Evolutionary conservation across 2,329 filamentous ascomycete species (phyloP).

Genomic region (Apiospora pterosperma): DNA sequence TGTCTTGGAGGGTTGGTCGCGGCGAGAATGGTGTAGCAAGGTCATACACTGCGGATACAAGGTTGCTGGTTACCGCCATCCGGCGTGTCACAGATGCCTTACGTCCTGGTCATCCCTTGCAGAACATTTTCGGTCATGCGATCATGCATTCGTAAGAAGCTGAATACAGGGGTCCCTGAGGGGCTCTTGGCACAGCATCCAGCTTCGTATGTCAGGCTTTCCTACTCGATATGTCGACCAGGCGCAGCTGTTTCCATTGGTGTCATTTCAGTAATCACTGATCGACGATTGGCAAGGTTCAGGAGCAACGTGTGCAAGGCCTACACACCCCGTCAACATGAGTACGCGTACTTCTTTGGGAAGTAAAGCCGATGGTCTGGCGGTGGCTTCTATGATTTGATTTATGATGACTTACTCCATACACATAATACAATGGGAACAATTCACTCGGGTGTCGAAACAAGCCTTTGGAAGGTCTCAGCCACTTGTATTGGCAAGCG

Average conservation of each 20-base stretch:
- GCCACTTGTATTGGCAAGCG: conserved; percentile 6
- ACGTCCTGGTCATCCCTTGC: background rate
- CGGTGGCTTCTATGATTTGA: background rate
- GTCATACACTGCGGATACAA: background rate
- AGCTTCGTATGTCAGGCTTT: background rate
- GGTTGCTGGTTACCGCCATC: background rate
- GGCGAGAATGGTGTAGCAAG: background rate
- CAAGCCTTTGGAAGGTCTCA: conserved; percentile 5
- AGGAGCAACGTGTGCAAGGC: background rate
- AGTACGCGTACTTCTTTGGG: background rate
- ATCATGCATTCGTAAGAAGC: background rate
- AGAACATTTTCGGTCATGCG: background rate
- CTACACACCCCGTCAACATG: background rate
- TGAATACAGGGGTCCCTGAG: background rate
- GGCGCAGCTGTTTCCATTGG: background rate
- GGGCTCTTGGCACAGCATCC: background rate
- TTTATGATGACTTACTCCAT: too few relatives aligned
- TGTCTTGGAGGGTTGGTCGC: background rate
- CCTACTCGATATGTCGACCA: background rate
- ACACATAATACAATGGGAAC: background rate
- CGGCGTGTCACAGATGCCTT: background rate
- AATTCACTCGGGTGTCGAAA: background rate
- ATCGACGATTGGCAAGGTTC: background rate
- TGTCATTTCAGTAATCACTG: background rate
- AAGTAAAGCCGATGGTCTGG: background rate